phyloP scores from a whole-genome alignment of 352 stramenopile species.

The Pilasporangium apinafurcum region DNA sequence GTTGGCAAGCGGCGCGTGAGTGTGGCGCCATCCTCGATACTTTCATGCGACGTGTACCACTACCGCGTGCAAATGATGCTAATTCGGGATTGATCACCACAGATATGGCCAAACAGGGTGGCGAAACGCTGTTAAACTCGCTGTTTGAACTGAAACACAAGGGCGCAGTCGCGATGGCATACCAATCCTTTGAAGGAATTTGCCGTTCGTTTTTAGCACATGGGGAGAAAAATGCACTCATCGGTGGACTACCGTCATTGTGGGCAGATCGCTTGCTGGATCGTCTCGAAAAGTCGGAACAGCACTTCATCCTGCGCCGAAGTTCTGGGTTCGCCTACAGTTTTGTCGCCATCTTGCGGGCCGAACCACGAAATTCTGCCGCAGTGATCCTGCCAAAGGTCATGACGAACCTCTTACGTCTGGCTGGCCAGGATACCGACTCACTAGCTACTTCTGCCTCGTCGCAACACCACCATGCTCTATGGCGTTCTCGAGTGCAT shows the following conservation, averaged over 20 bases:
- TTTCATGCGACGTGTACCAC: slow-evolving; percentile 58
- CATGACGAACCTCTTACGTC: slow-evolving; percentile 56
- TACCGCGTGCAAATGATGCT: slow-evolving; percentile 16
- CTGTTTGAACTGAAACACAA: slow-evolving; percentile 88
- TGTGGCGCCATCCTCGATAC: slow-evolving; percentile 72
- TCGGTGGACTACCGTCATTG: slow-evolving; percentile 47
- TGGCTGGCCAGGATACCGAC: slow-evolving; percentile 58
- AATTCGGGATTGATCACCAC: slow-evolving; percentile 30
- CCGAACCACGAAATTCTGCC: slow-evolving; percentile 77
- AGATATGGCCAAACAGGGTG: slow-evolving; percentile 46
- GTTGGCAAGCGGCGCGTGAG: slow-evolving; percentile 83
- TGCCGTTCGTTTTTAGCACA: slow-evolving; percentile 72
- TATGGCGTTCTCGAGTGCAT: slow-evolving; percentile 77
- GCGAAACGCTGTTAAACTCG: slow-evolving; percentile 72
- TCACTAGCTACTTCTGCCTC: slow-evolving; percentile 12
- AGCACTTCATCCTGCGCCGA: slow-evolving; percentile 85
- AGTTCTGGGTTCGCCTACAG: slow-evolving; percentile 86
- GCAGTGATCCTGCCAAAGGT: slow-evolving; percentile 74
- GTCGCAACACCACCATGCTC: slow-evolving; percentile 37
- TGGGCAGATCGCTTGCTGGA: slow-evolving; percentile 77
- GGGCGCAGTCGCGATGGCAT: slow-evolving; percentile 76
- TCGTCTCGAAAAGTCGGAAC: slow-evolving; percentile 64
- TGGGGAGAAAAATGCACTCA: slow-evolving; percentile 38
- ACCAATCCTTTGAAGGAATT: slow-evolving; percentile 80
- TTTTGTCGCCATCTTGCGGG: slow-evolving; percentile 82